These are phyloP conservation scores for Yarrowia phangngaensis DNA, from an alignment of 805 yeast species.

Conservation along the genomic window DNA sequence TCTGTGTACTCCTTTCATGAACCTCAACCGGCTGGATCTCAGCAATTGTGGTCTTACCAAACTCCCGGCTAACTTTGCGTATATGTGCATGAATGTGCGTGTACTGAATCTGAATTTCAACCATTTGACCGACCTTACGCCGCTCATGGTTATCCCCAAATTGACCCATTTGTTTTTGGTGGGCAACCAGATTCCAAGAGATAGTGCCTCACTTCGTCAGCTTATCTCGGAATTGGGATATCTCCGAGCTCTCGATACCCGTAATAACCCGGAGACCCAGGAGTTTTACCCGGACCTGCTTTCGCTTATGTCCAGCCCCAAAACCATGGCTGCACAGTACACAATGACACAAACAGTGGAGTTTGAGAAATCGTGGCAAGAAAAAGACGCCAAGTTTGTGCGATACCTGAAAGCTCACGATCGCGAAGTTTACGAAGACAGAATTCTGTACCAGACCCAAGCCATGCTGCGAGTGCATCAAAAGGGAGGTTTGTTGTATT, in stretches of 20 bases:
- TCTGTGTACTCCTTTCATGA: constrained; percentile 35
- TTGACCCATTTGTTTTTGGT: constrained; percentile 34
- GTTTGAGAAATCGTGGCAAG: constrained; percentile 17
- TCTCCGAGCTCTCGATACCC: constrained; percentile 4
- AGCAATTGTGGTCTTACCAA: constrained; percentile 32
- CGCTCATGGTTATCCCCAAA: constrained; percentile 34
- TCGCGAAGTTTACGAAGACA: constrained; percentile 4
- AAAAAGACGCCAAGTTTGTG: constrained; percentile 1
- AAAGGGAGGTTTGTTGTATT: constrained; percentile 4
- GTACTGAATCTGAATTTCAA: constrained; percentile 39
- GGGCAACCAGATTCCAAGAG: constrained; percentile 33
- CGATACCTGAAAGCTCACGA: constrained; percentile 8
- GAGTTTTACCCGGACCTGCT: constrained; percentile 17
- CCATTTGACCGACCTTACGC: constrained; percentile 33
- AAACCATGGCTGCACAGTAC: constrained; percentile 3
- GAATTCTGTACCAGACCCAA: constrained; percentile 18
- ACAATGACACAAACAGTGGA: constrained; percentile 3
- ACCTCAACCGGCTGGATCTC: constrained; percentile 37
- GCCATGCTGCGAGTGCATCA: constrained; percentile 7
- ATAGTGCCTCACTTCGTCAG: not conserved
- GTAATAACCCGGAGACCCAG: constrained; percentile 12
- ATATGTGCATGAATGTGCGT: constrained; percentile 35
- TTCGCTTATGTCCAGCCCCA: not conserved
- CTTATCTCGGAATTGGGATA: constrained; percentile 2
- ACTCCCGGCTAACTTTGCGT: constrained; percentile 35